Conservation (phyloP, 768 basidiomycete species). For the Serendipita indica region DNA sequence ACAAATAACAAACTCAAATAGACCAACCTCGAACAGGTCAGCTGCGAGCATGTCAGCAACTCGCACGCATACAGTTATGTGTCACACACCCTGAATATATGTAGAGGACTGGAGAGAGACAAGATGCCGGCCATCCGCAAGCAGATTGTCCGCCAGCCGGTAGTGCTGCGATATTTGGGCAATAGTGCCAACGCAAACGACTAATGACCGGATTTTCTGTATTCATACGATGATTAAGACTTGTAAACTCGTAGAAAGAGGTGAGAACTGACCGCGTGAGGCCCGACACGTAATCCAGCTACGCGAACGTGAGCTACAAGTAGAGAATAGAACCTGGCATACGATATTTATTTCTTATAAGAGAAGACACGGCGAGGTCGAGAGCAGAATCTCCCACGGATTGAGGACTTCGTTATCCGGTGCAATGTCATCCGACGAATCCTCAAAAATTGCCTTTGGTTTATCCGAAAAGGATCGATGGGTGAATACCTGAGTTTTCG, state of each 20-base stretch:
- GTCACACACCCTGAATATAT: constrained; percentile 52
- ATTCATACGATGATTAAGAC: neutral
- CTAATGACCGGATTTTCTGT: constrained; percentile 63
- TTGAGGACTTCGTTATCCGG: constrained; percentile 77
- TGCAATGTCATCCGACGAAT: constrained; percentile 50
- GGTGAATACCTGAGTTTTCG: constrained; percentile 49
- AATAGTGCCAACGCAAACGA: constrained; percentile 62
- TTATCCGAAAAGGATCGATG: constrained; percentile 58
- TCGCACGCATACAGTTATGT: neutral
- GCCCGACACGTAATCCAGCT: constrained; percentile 54
- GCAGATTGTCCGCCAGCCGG: constrained; percentile 43
- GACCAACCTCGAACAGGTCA: constrained; percentile 67
- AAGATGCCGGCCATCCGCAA: constrained; percentile 55
- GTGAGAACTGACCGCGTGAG: constrained; percentile 54
- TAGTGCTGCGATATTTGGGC: constrained; percentile 61
- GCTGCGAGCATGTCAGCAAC: constrained; percentile 34
- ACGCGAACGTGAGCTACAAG: neutral
- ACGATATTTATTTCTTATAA: constrained; percentile 46
- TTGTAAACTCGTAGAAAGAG: neutral
- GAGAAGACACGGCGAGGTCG: constrained; percentile 45
- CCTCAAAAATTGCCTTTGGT: constrained; percentile 64
- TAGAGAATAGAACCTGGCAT: neutral
- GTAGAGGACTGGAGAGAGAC: constrained; percentile 52
- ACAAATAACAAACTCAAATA: neutral
- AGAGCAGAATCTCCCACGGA: constrained; percentile 66